Evolutionary conservation across 2,329 filamentous ascomycete species (phyloP), one percentile per base, ranked within the genome.

Genomic region (Aspergillus uvarum): DNA sequence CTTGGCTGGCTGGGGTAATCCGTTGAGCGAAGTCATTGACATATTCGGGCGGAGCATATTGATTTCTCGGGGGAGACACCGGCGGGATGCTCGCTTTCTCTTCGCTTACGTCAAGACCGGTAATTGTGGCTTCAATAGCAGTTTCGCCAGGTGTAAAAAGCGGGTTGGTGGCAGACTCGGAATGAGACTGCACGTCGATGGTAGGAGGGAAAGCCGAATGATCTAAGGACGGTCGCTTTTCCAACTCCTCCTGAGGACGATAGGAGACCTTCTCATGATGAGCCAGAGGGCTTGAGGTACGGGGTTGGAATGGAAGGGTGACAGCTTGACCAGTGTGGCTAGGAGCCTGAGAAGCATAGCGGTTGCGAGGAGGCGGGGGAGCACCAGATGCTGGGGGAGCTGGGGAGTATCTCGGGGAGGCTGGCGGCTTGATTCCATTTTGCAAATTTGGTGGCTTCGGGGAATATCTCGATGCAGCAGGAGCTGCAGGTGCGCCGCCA

Each of bases 231-330:
- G 68, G 65, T 14, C 63, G 65, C 31, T 67, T 65, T 14, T 66
- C 61, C 21, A 57, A 49, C 2, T n/a, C 38, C 12, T 66, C 65
- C 29, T 69, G 66, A 1, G 69, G 65, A 47, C 72, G 72, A 54
- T 76, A 75, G 6, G 71, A 73, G 32, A 66, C 64, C 57, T 74
- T 77, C 52, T 76, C 74, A 56, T 80, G 82, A 53, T 83, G 81
- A 32, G 85, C 85, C 16, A 88, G 76, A 16, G 86, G 86, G 70
- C 86, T 88, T n/a, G 85, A 88, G 6, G 85, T 88, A 58, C 86
- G 80, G 19, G 86, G 86, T 47, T 85, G 83, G 70, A 87, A 88
- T 4, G 83, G 79, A 61, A 85, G 77, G 14, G 75, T 67, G 32
- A 62, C 63, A 11, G 63, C 61, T 42, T 70, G 68, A 4, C 70